Evolutionary conservation across 2,329 filamentous ascomycete genomes (phyloP), one percentile per base, ranked within the genome.

Genomic region (Pezicula rhizophila): DNA sequence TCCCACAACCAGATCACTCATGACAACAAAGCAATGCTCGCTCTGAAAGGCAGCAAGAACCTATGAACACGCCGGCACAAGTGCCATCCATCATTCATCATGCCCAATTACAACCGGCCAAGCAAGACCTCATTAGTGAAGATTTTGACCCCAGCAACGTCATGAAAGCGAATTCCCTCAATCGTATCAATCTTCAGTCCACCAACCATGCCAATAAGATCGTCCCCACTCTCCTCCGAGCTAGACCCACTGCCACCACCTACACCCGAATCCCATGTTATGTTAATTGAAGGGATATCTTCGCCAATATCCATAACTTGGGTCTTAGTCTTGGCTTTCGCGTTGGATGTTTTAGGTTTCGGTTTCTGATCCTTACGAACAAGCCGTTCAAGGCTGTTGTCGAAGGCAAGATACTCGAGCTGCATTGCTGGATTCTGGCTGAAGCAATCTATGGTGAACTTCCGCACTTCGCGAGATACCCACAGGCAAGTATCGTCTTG

Each of bases 401-500:
- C 75, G 39, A 82, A 73, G 5, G 77, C 75, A 15, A 84, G 66
- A 69, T 76, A 84, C 59, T 82, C 76, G 2, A 84, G 67, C 56
- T 76, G 76, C 58, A 80, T 66, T 8, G 74, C 59, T 0, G 77
- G 77, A 50, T 77, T 70, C 50, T 82, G 76, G 2, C 75, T 72
- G 2, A 84, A 62, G 28, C 70, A 78, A 59, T 84, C 80, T 8
- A 80, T 70, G 25, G 79, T 71, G 59, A 83, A 83, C n/a, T 70
- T 72, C 37, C 75, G 70, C 2, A 76, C 75, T 63, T 84, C 79
- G 15, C 72, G 70, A 64, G 77, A 73, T 7, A 81, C 74, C 67
- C 73, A 79, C 12, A 74, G 66, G 49, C 78, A 82, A 0, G 74
- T 76, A 53, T 81, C 77, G 28, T 78, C 75, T 50, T 73, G 75